Evolutionary conservation across 176 grass and related monocot species (phyloP).

Genomic region (Musa itinerans): DNA sequence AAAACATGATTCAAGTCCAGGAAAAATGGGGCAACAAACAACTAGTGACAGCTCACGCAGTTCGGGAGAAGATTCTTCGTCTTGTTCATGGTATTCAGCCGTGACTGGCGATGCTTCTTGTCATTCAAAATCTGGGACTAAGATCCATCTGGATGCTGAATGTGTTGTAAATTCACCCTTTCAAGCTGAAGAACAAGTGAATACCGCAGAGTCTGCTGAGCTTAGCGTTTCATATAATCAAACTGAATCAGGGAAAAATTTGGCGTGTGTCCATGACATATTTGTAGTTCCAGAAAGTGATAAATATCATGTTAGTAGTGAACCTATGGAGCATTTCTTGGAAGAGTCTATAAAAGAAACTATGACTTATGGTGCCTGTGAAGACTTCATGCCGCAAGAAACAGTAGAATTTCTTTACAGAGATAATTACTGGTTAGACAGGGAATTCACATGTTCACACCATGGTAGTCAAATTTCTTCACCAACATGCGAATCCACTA

Average conservation of each 20-base stretch:
- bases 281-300: conserved; percentile 11
- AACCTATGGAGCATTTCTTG: not conserved
- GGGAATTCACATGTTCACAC: not conserved
- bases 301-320: not conserved
- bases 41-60: not conserved
- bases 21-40: not conserved
- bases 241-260: conserved; percentile 19
- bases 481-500: not conserved
- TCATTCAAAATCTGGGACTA: conserved; percentile 4
- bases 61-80: conserved; percentile 22
- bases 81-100: conserved; percentile 15
- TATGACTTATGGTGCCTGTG: not conserved
- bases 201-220: not conserved
- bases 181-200: conserved; percentile 5
- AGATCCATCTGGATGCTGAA: not conserved
- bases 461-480: not conserved
- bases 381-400: not conserved
- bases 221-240: conserved; percentile 7
- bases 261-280: conserved; percentile 9
- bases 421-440: not conserved
- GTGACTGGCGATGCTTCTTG: conserved; percentile 1
- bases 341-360: not conserved
- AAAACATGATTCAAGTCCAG: conserved; percentile 12
- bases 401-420: not conserved
- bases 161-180: not conserved